phyloP scores from a whole-genome alignment of 805 yeast species.

The Diddensiella santjacobensis region DNA sequence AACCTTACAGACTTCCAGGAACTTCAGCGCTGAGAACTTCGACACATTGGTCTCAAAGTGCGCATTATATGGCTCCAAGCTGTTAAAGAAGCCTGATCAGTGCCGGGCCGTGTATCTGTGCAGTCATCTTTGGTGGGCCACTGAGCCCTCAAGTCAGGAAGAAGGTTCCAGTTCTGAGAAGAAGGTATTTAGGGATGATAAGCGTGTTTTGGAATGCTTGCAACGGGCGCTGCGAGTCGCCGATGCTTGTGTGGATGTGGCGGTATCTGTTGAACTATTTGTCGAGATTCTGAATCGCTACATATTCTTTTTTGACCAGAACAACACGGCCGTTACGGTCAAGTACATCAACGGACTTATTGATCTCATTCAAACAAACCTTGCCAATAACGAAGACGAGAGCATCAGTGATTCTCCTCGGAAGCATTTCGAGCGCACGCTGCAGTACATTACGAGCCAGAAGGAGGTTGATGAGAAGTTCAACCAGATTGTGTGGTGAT shows the following conservation, averaged over 20 bases:
- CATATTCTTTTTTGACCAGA: conserved; percentile 79
- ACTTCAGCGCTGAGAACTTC: conserved; percentile 61
- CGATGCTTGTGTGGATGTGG: conserved; percentile 85
- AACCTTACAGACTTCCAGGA: conserved; percentile 49
- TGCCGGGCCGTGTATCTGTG: conserved; percentile 86
- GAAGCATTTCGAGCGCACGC: conserved; percentile 65
- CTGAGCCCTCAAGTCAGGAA: conserved; percentile 51
- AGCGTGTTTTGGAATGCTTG: conserved; percentile 84
- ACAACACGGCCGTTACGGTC: conserved; percentile 62
- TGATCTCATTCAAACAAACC: conserved; percentile 56
- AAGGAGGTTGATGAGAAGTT: conserved; percentile 67
- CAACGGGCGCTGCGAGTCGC: conserved; percentile 87
- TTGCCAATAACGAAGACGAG: conserved; percentile 32
- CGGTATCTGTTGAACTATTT: conserved; percentile 73
- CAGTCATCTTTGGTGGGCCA: conserved; percentile 93
- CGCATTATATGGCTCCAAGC: conserved; percentile 81
- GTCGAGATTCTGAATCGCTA: conserved; percentile 87
- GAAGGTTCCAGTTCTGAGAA: conserved; percentile 38
- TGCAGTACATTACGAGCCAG: conserved; percentile 66
- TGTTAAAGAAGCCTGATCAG: conserved; percentile 89
- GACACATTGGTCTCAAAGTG: conserved; percentile 79
- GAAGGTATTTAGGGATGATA: conserved; percentile 45
- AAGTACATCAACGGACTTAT: conserved; percentile 82
- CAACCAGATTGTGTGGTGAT: conserved; percentile 41
- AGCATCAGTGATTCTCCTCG: conserved; percentile 39